Evolutionary conservation across 768 basidiomycete genomes (phyloP), one percentile per base, ranked within the genome.

Genomic region (Sporobolomyces phaffii): DNA sequence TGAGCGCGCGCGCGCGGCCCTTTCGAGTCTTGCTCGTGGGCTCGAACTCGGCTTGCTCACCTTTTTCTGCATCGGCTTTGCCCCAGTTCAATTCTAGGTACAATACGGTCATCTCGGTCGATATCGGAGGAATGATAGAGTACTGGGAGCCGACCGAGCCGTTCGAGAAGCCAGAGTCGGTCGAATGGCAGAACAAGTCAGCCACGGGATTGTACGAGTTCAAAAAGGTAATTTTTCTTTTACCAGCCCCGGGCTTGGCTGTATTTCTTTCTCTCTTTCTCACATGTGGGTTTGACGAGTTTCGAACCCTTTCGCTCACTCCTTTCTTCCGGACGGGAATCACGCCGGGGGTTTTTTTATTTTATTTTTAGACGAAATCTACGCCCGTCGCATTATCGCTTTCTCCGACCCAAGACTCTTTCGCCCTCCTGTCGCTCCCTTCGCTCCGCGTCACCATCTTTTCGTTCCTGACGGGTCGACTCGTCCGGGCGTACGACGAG

Each of bases 191-290:
- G 36, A 93, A 83, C 80, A 98, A 98, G 77, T 88, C 85, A 57
- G 84, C 86, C 45, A 98, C 96, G 0, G 91, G 97, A 75, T 77
- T 98, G 45, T 98, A 96, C 78, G 92, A 98, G 73, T 99, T 97
- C 81, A 97, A 96, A 81, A 99, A 98, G 83, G 93, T 89, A n/a
- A n/a, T n/a, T n/a, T n/a, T n/a, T n/a, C n/a, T n/a, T n/a, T n/a
- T n/a, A n/a, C n/a, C n/a, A n/a, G n/a, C n/a, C n/a, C n/a, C n/a
- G n/a, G n/a, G n/a, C n/a, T n/a, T n/a, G n/a, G n/a, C n/a, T n/a
- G n/a, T n/a, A 18, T 29, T 51, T 10, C 22, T 50, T 33, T 38
- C 31, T 18, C 33, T 22, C 9, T 26, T 34, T 41, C 43, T 8
- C 34, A 15, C 20, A 3, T 29, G n/a, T n/a, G n/a, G n/a, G n/a